Conservation (phyloP, 345 rosid species). For the Gossypium turneri region DNA sequence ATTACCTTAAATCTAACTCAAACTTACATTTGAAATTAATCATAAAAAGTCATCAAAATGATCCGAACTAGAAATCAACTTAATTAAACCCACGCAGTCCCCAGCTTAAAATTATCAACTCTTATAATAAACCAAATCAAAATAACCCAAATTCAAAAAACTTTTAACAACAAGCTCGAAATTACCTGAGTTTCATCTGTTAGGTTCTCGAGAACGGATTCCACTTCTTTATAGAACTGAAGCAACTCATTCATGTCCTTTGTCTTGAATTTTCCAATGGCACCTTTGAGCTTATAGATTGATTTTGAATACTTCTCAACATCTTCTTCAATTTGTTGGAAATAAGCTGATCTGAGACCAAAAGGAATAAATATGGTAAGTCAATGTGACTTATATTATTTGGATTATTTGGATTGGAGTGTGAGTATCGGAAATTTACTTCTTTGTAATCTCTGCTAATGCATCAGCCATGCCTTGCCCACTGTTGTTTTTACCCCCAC, state of each 20-base stretch:
- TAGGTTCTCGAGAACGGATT: constrained; percentile 73
- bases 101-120: no score
- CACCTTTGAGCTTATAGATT: constrained; percentile 47
- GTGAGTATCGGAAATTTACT: constrained; percentile 27
- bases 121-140: no score
- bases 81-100: no score
- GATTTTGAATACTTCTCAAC: constrained; percentile 51
- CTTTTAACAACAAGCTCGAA: neutral
- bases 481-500: constrained; percentile 19
- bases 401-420: neutral
- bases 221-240: constrained; percentile 61
- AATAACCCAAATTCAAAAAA: no score
- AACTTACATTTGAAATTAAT: no score
- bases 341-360: constrained; percentile 73
- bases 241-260: constrained; percentile 74
- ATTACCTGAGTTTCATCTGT: constrained; percentile 87
- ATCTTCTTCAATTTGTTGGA: constrained; percentile 85
- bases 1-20: no score
- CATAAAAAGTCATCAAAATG: no score
- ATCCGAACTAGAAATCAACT: no score
- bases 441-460: constrained; percentile 85
- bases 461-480: constrained; percentile 99
- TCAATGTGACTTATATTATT: neutral
- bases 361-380: neutral
- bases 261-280: constrained; percentile 57